Evolutionary conservation across 2,329 filamentous ascomycete species (phyloP), one percentile per base, ranked within the genome.

Genomic region (Colletotrichum tamarilloi): DNA sequence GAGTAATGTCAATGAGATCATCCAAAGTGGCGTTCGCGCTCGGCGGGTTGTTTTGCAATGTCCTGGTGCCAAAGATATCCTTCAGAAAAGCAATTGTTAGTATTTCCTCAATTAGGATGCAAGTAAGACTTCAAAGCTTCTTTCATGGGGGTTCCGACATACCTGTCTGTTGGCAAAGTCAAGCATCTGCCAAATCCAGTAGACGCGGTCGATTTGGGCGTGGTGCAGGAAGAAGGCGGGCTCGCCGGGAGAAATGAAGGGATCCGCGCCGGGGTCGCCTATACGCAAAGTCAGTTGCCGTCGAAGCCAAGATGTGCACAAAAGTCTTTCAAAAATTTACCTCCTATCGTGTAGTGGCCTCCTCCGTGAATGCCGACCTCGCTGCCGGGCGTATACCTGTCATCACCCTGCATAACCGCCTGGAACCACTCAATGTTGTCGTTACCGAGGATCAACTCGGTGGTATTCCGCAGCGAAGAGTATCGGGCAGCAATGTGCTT

Each of bases 101-200:
- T 35, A 35, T 6, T 42, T 42, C 7, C 38, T 19, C 38, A 42
- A 19, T 19, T 3, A 6, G 14, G 5, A 42, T 42, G 7, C 12
- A 19, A 6, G 5, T 19, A 5, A 19, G 38, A 42, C 38, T 42
- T 19, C 12, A 16, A 42, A 16, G 38, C 38, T 42, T 42, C 16
- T 19, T 19, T 12, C 16, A 19, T 42, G 16, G 16, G 12, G 38
- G 11, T 46, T 7, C 46, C 49, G 0, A 73, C 72, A 24, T 75
- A 46, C 81, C 81, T 79, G 80, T 76, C 82, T 72, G 59, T 81
- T 78, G 62, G 78, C 78, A 79, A 79, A 82, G 74, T 86, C 82
- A 24, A 84, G 81, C 68, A 84, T 85, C 78, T 87, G 85, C 85
- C 85, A 87, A 73, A 87, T 83, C 77, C 84, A 86, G 78, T 85